Evolutionary conservation across 768 basidiomycete genomes (phyloP).

Genomic region (Scleroderma bovista): DNA sequence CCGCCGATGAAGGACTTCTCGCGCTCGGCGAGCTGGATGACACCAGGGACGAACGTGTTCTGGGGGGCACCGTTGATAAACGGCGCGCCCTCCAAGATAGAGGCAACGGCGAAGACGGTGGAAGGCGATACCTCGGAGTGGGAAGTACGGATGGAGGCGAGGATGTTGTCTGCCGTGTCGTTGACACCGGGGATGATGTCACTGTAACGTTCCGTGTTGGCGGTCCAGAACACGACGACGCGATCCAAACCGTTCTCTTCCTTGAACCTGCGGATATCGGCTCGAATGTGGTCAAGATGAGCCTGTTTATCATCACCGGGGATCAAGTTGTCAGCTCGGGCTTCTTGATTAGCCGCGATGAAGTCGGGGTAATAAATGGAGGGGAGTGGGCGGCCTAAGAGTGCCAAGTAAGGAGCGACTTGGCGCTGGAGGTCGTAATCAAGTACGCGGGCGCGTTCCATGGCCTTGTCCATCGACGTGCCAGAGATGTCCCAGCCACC

Average conservation of each 20-base stretch:
- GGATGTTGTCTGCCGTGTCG: conserved; percentile 86
- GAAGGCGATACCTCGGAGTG: conserved; percentile 96
- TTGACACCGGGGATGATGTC: conserved; percentile 93
- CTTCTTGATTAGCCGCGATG: conserved; percentile 96
- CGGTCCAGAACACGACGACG: conserved; percentile 96
- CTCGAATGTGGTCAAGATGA: conserved; percentile 87
- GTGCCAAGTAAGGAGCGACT: conserved; percentile 79
- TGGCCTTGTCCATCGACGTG: conserved; percentile 79
- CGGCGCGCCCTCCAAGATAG: conserved; percentile 91
- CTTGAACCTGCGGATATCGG: conserved; percentile 95
- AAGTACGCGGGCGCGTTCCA: conserved; percentile 89
- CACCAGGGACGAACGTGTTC: conserved; percentile 98
- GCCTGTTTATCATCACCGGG: conserved; percentile 81
- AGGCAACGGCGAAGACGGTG: conserved; percentile 90
- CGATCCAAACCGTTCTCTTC: conserved; percentile 74
- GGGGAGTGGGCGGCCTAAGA: conserved; percentile 78
- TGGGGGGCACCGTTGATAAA: conserved; percentile 98
- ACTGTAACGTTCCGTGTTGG: conserved; percentile 97
- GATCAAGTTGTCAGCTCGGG: conserved; percentile 90
- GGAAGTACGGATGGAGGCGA: conserved; percentile 73
- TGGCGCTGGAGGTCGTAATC: conserved; percentile 98
- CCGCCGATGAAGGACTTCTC: conserved; percentile 91
- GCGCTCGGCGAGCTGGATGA: conserved; percentile 87
- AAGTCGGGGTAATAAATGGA: conserved; percentile 97
- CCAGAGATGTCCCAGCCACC: conserved; percentile 99